These are phyloP conservation scores for Lactifluus subvellereus DNA, from an alignment of 768 basidiomycete species.

Conservation along the genomic window DNA sequence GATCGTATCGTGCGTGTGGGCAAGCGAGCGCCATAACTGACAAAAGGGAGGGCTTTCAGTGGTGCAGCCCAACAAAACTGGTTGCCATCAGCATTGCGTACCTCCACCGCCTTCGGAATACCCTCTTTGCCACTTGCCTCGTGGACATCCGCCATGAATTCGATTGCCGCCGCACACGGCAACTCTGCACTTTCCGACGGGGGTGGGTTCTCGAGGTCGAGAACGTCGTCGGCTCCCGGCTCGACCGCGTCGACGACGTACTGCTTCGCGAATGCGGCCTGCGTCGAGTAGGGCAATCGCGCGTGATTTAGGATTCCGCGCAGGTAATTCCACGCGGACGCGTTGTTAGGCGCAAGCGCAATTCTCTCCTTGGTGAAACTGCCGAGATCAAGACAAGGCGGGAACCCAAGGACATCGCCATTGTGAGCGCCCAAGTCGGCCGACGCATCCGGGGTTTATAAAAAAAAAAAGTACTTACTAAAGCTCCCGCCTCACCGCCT, in stretches of 20 bases:
- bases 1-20: conserved; percentile 64
- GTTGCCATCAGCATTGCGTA: conserved; percentile 18
- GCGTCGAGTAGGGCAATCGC: conserved; percentile 47
- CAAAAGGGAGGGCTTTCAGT: not conserved
- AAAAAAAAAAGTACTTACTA: conserved; percentile 47
- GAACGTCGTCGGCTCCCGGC: conserved; percentile 38
- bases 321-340: conserved; percentile 96
- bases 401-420: conserved; percentile 11
- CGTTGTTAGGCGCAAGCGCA: conserved; percentile 83
- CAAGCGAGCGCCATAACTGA: conserved; percentile 69
- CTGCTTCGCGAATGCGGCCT: conserved; percentile 55
- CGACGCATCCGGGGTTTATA: not conserved
- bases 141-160: conserved; percentile 77
- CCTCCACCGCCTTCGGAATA: conserved; percentile 36
- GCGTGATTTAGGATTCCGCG: conserved; percentile 72
- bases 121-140: conserved; percentile 51
- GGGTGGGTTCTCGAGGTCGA: conserved; percentile 69
- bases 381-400: conserved; percentile 34
- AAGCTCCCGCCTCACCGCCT: conserved; percentile 62
- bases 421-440: not conserved
- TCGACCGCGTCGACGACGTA: conserved; percentile 43
- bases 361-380: conserved; percentile 76
- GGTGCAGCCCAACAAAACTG: not conserved
- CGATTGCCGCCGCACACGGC: conserved; percentile 73
- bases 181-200: conserved; percentile 62